Conservation (phyloP, 108 stramenopile species). For the Skeletonema tropicum region DNA sequence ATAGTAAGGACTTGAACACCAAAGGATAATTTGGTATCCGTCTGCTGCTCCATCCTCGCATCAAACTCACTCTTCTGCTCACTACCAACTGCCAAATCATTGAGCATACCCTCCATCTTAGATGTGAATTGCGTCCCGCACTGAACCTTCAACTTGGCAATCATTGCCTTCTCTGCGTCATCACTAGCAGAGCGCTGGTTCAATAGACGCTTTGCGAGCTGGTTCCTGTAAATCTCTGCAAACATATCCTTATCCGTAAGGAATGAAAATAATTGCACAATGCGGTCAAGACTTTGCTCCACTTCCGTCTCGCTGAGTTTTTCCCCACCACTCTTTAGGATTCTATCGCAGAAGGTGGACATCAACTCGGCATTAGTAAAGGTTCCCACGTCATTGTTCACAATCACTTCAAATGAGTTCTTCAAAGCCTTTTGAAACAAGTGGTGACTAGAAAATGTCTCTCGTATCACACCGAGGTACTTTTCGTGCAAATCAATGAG, state of each 20-base stretch:
- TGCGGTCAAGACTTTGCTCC: slow-evolving; percentile 92
- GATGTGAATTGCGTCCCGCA: slow-evolving; percentile 99
- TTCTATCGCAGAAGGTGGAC: slow-evolving; percentile 97
- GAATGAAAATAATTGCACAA: slow-evolving; percentile 97
- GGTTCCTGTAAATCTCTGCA: slow-evolving; percentile 98
- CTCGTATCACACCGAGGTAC: slow-evolving; percentile 89
- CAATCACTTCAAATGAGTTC: slow-evolving; percentile 98
- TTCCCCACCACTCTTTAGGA: slow-evolving; percentile 98
- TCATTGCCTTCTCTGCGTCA: slow-evolving; percentile 98
- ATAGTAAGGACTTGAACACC: slow-evolving; percentile 96
- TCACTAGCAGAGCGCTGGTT: slow-evolving; percentile 96
- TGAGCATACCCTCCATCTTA: slow-evolving; percentile 99
- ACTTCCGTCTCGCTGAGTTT: slow-evolving; percentile 95
- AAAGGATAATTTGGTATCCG: slow-evolving; percentile 80
- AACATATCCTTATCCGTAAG: slow-evolving; percentile 99
- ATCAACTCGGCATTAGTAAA: slow-evolving; percentile 97
- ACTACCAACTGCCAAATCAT: slow-evolving; percentile 94
- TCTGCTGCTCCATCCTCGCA: slow-evolving; percentile 63
- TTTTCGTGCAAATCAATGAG: slow-evolving; percentile 97
- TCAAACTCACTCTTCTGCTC: slow-evolving; percentile 94
- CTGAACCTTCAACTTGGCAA: slow-evolving; percentile 97
- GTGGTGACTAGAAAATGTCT: slow-evolving; percentile 90
- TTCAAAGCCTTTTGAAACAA: slow-evolving; percentile 99
- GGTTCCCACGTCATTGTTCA: slow-evolving; percentile 96
- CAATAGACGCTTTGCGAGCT: slow-evolving; percentile 97